Percentiles rank a stretch among this genome's conserved stretches.
Conservation (phyloP, 2,329 filamentous ascomycete genomes). For the Alternaria rosae region DNA sequence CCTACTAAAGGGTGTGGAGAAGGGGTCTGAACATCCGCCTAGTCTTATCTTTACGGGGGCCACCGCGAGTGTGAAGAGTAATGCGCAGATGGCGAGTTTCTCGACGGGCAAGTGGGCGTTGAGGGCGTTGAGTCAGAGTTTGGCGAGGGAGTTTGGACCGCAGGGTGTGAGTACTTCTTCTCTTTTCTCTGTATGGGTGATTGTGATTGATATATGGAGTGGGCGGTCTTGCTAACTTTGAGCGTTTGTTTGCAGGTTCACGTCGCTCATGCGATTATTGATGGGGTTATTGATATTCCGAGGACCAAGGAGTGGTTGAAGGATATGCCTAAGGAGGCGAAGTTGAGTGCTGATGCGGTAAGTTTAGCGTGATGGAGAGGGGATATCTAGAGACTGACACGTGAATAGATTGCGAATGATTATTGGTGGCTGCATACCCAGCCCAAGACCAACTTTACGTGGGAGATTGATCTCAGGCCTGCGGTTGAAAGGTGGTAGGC, state of each 20-base stretch:
- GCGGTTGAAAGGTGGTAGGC: constrained; percentile 82
- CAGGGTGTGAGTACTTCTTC: constrained; percentile 60
- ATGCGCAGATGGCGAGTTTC: constrained; percentile 73
- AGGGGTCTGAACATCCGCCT: constrained; percentile 68
- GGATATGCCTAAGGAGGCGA: constrained; percentile 66
- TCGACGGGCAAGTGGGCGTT: constrained; percentile 82
- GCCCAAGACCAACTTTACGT: constrained; percentile 78
- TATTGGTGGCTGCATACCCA: constrained; percentile 89
- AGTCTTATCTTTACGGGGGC: constrained; percentile 87
- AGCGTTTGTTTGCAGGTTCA: constrained; percentile 59
- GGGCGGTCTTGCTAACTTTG: too few relatives aligned
- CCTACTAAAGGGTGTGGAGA: constrained; percentile 67
- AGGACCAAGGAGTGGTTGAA: constrained; percentile 68
- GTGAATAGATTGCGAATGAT: constrained; percentile 76
- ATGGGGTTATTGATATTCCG: constrained; percentile 85
- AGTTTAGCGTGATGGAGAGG: constrained; percentile 47
- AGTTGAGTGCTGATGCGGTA: constrained; percentile 78
- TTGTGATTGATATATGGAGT: too few relatives aligned
- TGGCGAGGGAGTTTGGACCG: constrained; percentile 85
- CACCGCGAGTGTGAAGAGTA: constrained; percentile 79
- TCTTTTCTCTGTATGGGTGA: too few relatives aligned
- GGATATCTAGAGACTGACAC: constrained; percentile 1
- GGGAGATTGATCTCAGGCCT: constrained; percentile 81
- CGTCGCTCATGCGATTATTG: constrained; percentile 81
- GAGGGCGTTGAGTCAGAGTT: constrained; percentile 74